phyloP scores from a whole-genome alignment of 2,329 filamentous ascomycete species.

The Diaporthe sp. region DNA sequence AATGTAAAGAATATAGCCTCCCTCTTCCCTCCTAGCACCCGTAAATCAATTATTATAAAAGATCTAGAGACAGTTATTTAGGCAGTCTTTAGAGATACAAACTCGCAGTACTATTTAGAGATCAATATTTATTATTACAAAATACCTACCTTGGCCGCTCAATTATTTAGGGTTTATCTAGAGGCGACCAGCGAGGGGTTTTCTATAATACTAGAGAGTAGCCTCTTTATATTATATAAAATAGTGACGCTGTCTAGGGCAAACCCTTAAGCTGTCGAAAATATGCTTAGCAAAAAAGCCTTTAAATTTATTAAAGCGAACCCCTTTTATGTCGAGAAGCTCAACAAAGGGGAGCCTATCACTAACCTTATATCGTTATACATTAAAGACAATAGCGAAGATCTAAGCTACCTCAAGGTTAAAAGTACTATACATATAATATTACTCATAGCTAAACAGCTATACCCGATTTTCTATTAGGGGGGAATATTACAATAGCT shows the following conservation, averaged over 20 bases:
- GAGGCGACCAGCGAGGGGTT: background rate
- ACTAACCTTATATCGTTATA: background rate
- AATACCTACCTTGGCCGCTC: background rate
- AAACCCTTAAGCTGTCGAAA: background rate
- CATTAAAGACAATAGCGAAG: background rate
- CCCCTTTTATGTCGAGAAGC: background rate
- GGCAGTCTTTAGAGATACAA: background rate
- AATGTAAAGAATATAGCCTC: no score
- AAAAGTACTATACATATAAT: background rate
- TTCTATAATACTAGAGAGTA: background rate
- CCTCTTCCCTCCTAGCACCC: background rate
- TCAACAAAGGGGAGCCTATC: background rate
- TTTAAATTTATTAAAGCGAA: background rate
- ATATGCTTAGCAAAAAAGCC: background rate
- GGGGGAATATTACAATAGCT: no score
- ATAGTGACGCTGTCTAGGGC: background rate
- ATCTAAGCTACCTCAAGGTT: background rate
- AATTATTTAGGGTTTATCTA: background rate
- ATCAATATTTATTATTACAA: background rate
- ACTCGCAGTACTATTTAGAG: background rate
- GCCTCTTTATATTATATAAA: background rate
- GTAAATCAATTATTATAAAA: background rate
- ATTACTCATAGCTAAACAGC: background rate
- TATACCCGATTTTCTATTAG: no score
- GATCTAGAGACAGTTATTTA: background rate